A percentile compares a stretch with the other conserved stretches of the same genome.
Conservation (phyloP, 257 asterid genomes). For the Coffea eugenioides region DNA sequence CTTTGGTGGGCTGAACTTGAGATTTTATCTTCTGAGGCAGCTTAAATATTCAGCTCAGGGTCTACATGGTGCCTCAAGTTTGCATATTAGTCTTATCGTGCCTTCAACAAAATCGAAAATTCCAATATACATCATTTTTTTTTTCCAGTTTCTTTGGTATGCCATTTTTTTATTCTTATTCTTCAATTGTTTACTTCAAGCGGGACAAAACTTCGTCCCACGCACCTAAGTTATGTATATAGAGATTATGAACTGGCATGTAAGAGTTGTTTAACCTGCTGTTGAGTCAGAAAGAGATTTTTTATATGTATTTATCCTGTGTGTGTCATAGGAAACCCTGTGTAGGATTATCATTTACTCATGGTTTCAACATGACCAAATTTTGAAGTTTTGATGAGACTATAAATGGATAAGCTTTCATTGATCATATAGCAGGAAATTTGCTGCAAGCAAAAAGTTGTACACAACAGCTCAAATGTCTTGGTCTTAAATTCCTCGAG, state of each 20-base stretch:
- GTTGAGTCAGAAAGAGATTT: constrained; percentile 5
- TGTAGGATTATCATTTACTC: background rate
- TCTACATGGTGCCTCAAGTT: background rate
- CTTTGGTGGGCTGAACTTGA: constrained; percentile 99
- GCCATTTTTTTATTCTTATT: constrained; percentile 10
- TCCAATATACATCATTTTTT: background rate
- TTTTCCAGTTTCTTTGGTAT: background rate
- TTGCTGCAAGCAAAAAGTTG: too few relatives aligned
- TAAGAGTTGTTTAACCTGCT: constrained; percentile 8
- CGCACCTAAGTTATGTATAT: background rate
- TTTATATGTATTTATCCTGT: constrained; percentile 3
- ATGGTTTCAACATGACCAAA: background rate
- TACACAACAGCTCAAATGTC: too few relatives aligned
- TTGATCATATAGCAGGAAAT: too few relatives aligned
- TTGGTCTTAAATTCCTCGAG: too few relatives aligned
- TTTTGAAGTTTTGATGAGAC: background rate
- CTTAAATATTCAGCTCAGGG: constrained; percentile 28
- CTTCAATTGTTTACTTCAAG: constrained; percentile 5
- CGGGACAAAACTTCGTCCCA: background rate
- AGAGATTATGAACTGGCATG: constrained; percentile 9
- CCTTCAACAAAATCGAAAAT: background rate
- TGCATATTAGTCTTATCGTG: background rate
- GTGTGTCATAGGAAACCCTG: background rate
- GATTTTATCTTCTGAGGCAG: constrained; percentile 75
- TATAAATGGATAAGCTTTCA: background rate